These are phyloP conservation scores for Aureobasidium sp. DNA, from an alignment of 2,329 filamentous ascomycete genomes.

Conservation along the genomic window DNA sequence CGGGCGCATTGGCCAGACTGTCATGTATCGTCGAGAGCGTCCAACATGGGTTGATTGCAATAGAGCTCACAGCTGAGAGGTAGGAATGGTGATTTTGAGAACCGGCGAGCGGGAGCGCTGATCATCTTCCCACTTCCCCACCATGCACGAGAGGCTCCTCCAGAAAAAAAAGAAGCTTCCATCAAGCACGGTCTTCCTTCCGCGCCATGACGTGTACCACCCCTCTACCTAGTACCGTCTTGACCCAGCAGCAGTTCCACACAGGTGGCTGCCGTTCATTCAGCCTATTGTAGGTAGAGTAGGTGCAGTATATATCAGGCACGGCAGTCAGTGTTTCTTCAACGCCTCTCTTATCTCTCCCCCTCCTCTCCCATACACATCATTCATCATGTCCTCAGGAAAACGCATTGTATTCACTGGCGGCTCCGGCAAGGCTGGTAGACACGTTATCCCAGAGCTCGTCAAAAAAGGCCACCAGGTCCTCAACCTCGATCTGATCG, in stretches of 20 bases:
- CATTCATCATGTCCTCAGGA: conserved; percentile 17
- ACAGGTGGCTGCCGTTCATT: background rate
- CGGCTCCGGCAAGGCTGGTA: conserved; percentile 48
- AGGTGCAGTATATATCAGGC: background rate
- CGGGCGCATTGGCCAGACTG: conserved; percentile 16
- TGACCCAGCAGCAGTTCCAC: background rate
- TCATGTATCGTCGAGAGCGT: conserved; percentile 23
- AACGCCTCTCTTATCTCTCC: background rate
- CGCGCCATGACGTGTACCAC: background rate
- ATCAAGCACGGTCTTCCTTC: background rate
- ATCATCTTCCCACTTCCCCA: background rate
- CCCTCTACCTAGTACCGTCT: background rate
- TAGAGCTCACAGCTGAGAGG: background rate
- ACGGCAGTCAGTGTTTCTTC: background rate
- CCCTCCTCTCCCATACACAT: background rate
- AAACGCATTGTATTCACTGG: conserved; percentile 47
- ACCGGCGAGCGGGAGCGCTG: background rate
- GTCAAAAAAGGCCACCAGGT: conserved; percentile 43
- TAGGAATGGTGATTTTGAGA: background rate
- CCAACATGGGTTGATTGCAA: background rate
- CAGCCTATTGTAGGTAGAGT: background rate
- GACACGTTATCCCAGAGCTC: conserved; percentile 47
- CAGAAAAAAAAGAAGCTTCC: conserved; percentile 9
- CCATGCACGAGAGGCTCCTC: background rate
- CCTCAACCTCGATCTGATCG: conserved; percentile 47